These are phyloP conservation scores for Ceratocystis ficicola DNA, from an alignment of 2,329 filamentous ascomycete species.

Conservation along the genomic window DNA sequence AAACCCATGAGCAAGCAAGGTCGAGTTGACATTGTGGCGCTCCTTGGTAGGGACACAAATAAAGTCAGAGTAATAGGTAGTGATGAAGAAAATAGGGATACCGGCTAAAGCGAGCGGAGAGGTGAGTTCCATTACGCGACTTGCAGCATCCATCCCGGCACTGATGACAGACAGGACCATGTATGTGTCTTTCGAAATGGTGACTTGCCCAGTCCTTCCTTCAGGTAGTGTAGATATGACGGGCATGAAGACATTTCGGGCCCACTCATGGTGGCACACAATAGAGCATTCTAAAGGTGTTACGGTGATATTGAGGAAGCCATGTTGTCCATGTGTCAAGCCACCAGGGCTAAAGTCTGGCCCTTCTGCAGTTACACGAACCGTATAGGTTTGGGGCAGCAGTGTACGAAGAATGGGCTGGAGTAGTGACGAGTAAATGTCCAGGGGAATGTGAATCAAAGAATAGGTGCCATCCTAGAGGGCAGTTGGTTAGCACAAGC, in stretches of 20 bases:
- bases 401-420: slow-evolving; percentile 80
- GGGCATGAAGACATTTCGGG: slow-evolving; percentile 62
- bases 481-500: not conserved
- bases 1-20: slow-evolving; percentile 69
- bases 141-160: slow-evolving; percentile 80
- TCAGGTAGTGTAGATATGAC: slow-evolving; percentile 51
- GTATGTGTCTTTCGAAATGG: slow-evolving; percentile 72
- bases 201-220: slow-evolving; percentile 43
- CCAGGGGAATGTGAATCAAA: slow-evolving; percentile 78
- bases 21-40: slow-evolving; percentile 59
- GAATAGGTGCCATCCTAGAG: slow-evolving; percentile 71
- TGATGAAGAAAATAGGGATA: slow-evolving; percentile 97
- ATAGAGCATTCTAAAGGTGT: slow-evolving; percentile 88
- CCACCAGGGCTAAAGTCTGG: slow-evolving; percentile 18
- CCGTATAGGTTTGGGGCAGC: slow-evolving; percentile 48
- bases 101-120: slow-evolving; percentile 81
- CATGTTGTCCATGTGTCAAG: slow-evolving; percentile 42
- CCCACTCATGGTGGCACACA: slow-evolving; percentile 68
- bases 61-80: slow-evolving; percentile 95
- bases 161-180: slow-evolving; percentile 82
- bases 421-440: slow-evolving; percentile 64
- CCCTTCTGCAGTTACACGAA: slow-evolving; percentile 30
- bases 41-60: slow-evolving; percentile 75
- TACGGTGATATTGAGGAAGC: slow-evolving; percentile 86
- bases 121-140: slow-evolving; percentile 81